These are phyloP conservation scores for Clarireedia hainanense DNA, from an alignment of 2,329 filamentous ascomycete genomes.

Conservation along the genomic window DNA sequence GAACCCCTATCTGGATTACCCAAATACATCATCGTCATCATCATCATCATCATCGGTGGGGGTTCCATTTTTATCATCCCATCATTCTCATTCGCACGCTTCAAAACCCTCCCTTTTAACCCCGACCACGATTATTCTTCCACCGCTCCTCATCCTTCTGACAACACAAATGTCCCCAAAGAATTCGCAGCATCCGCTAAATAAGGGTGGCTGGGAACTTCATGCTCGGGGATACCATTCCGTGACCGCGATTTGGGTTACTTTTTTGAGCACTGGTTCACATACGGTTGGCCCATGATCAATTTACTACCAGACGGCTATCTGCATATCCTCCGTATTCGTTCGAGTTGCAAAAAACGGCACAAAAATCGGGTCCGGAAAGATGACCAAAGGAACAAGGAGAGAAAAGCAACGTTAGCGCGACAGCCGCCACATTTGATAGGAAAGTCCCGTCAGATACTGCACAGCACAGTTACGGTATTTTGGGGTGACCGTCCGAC, in stretches of 20 bases:
- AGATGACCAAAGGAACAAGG: background rate
- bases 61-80: constrained; percentile 3
- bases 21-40: background rate
- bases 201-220: background rate
- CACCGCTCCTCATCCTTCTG: background rate
- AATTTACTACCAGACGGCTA: background rate
- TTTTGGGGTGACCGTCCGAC: background rate
- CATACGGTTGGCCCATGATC: background rate
- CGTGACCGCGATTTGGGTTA: background rate
- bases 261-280: background rate
- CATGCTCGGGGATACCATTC: background rate
- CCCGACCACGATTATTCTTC: background rate
- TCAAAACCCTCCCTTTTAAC: background rate
- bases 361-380: background rate
- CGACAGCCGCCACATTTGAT: constrained; percentile 2
- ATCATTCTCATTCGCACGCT: background rate
- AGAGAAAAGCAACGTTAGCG: background rate
- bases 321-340: background rate
- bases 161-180: background rate
- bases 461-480: background rate
- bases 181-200: background rate
- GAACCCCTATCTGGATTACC: constrained; percentile 4
- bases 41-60: constrained; percentile 1
- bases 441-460: background rate
- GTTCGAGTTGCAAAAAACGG: background rate